Percentiles rank a stretch among this genome's conserved stretches.
phyloP scores from a whole-genome alignment of 176 grass and related monocot genomes.

The Hsuehochloa calcarea region DNA sequence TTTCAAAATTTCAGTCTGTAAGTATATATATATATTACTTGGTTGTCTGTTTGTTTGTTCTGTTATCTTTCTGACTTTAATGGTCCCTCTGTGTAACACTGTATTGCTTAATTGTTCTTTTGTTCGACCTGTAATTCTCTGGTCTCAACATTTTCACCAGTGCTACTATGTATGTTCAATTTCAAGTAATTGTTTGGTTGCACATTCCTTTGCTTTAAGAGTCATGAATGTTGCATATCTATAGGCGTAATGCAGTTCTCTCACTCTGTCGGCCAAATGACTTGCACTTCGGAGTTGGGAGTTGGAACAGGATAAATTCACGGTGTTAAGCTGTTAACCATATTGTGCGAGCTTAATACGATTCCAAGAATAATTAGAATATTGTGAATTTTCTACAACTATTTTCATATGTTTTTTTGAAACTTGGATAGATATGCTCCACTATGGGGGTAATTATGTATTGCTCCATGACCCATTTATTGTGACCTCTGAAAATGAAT shows the following conservation, averaged over 20 bases:
- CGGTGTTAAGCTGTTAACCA: not conserved
- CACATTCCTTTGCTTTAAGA: conserved; percentile 1
- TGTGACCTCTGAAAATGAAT: not conserved
- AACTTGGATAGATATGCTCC: not conserved
- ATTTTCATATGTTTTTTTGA: not conserved
- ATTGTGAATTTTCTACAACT: not conserved
- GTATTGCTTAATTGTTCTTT: conserved; percentile 4
- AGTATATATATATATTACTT: conserved; percentile 29
- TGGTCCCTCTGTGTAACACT: not conserved
- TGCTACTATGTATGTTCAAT: conserved; percentile 2
- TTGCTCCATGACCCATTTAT: not conserved
- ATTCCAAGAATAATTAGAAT: not conserved
- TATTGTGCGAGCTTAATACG: not conserved
- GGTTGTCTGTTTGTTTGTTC: not conserved
- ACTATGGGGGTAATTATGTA: not conserved
- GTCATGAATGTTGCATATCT: not conserved
- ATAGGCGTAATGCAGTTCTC: not conserved
- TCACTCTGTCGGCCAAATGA: not conserved
- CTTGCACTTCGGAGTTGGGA: not conserved
- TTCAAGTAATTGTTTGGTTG: conserved; percentile 5
- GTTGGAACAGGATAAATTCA: not conserved
- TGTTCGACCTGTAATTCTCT: not conserved
- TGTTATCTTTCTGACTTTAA: conserved; percentile 9
- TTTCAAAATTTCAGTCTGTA: conserved; percentile 78
- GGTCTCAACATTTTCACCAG: not conserved